A percentile compares a stretch with the other conserved stretches of the same genome.
Conservation (phyloP, 2,329 filamentous ascomycete species). For the Fusarium graminum region DNA sequence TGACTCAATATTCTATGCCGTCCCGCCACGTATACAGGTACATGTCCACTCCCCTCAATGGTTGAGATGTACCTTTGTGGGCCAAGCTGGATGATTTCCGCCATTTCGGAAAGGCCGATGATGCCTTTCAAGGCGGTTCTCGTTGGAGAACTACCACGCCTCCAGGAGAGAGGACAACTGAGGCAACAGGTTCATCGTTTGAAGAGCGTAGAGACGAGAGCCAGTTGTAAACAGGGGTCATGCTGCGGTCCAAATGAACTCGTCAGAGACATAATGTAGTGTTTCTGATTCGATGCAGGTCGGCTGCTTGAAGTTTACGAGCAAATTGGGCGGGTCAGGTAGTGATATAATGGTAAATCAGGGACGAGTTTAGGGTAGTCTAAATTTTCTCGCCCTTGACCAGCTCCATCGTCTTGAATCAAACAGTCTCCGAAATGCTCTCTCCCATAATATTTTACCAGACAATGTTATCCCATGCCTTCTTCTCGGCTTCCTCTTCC, state of each 20-base stretch:
- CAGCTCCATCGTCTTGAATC: neutral
- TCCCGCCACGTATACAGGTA: neutral
- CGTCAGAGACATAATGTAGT: too few species aligned
- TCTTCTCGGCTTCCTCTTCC: neutral
- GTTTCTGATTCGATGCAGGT: too few species aligned
- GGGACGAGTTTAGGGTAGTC: too few species aligned
- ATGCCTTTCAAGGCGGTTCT: neutral
- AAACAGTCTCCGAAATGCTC: too few species aligned
- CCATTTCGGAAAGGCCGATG: neutral
- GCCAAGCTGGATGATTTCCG: neutral
- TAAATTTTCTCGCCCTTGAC: neutral
- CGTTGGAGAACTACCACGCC: neutral
- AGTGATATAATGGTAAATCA: too few species aligned
- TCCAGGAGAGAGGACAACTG: neutral
- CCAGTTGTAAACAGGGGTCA: too few species aligned
- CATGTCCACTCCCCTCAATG: too few species aligned
- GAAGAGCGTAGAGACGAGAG: neutral
- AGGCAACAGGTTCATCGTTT: neutral
- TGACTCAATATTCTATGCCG: neutral
- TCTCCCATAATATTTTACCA: slow-evolving; percentile 1
- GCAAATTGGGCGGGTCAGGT: too few species aligned
- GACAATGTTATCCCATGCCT: neutral
- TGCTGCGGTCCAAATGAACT: too few species aligned
- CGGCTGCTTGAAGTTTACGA: too few species aligned
- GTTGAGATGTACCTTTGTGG: too few species aligned